phyloP scores from a whole-genome alignment of 768 basidiomycete genomes.

The Russula brevipes region DNA sequence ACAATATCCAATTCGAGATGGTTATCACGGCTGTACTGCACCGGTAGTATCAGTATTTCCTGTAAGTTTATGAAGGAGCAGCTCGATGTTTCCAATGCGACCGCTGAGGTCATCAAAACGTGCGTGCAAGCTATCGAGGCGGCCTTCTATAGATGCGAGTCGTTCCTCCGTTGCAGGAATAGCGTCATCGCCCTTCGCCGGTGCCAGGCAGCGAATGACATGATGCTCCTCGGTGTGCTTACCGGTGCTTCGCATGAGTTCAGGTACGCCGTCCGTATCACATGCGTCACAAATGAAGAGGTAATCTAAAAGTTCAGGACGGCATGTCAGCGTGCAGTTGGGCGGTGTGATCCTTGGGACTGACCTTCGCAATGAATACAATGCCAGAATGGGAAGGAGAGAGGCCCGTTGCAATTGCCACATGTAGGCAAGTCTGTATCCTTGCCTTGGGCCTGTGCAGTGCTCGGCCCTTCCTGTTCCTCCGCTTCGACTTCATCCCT shows the following conservation, averaged over 20 bases:
- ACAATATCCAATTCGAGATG: no score
- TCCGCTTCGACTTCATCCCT: no score
- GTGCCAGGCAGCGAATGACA: slow-evolving; percentile 16
- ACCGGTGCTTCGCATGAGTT: slow-evolving; percentile 2
- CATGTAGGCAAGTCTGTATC: slow-evolving; percentile 23
- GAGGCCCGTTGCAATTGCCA: slow-evolving; percentile 23
- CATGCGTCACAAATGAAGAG: slow-evolving; percentile 24
- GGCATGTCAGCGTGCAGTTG: neutral
- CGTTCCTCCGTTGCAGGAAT: neutral
- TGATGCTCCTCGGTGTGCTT: slow-evolving; percentile 8
- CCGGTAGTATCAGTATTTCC: neutral
- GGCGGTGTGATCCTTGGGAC: neutral
- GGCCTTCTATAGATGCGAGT: slow-evolving; percentile 7
- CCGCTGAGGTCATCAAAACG: neutral
- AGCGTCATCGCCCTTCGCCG: neutral
- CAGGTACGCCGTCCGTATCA: slow-evolving; percentile 9
- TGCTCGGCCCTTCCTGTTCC: neutral
- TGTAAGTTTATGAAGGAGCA: neutral
- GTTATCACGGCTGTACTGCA: no score
- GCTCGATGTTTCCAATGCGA: slow-evolving; percentile 1
- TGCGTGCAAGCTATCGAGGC: slow-evolving; percentile 4
- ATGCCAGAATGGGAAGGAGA: slow-evolving; percentile 33
- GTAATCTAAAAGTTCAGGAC: neutral
- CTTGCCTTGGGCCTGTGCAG: neutral
- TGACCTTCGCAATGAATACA: slow-evolving; percentile 30